phyloP scores from a whole-genome alignment of 495 filamentous ascomycete genomes.

The Daldinia childiae region DNA sequence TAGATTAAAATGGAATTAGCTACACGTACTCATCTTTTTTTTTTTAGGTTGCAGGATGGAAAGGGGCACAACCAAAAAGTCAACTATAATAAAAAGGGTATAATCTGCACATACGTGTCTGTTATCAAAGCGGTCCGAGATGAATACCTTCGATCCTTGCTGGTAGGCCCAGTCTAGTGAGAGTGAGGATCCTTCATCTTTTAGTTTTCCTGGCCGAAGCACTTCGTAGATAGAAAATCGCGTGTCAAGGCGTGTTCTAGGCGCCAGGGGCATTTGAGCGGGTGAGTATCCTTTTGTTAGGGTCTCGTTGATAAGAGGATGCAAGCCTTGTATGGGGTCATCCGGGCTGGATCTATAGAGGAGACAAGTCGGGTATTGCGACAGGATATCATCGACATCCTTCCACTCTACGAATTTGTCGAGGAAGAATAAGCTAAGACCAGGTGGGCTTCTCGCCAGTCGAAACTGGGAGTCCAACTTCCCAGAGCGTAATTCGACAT shows the following conservation, averaged over 20 bases:
- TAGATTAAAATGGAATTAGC: not conserved
- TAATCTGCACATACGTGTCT: not conserved
- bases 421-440: not conserved
- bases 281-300: not conserved
- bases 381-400: slow-evolving; percentile 4
- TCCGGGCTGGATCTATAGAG: not conserved
- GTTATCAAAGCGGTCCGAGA: not conserved
- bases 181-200: not conserved
- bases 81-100: not conserved
- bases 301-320: not conserved
- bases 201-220: not conserved
- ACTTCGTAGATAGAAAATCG: slow-evolving; percentile 21
- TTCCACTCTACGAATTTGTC: not conserved
- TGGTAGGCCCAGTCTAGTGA: not conserved
- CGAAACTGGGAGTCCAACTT: not conserved
- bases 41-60: not conserved
- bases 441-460: slow-evolving; percentile 13
- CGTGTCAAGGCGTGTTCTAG: not conserved
- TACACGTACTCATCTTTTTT: no score
- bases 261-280: not conserved
- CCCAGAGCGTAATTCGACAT: not conserved
- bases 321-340: not conserved
- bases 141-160: not conserved
- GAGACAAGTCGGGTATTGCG: slow-evolving; percentile 10
- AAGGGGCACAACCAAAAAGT: not conserved